These are phyloP conservation scores for Bretschneidera sinensis DNA, from an alignment of 345 rosid species.

Conservation along the genomic window DNA sequence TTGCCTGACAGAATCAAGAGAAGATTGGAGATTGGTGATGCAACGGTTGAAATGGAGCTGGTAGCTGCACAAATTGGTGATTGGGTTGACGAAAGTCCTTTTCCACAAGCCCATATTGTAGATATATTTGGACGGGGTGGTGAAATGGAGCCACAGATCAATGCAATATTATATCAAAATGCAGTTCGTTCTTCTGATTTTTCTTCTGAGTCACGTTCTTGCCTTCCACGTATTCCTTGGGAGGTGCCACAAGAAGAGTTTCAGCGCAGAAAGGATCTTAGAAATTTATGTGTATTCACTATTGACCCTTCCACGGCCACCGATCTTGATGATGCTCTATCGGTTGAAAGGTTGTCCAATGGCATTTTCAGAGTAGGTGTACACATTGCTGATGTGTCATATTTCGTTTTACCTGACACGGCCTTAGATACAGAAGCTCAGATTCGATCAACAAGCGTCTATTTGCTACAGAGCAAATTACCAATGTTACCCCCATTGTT, in stretches of 20 bases:
- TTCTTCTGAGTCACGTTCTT: slow-evolving; percentile 45
- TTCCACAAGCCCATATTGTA: slow-evolving; percentile 51
- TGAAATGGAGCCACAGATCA: slow-evolving; percentile 60
- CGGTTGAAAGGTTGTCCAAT: slow-evolving; percentile 54
- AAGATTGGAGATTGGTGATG: slow-evolving; percentile 62
- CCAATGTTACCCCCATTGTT: slow-evolving; percentile 79
- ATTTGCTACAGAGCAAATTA: slow-evolving; percentile 55
- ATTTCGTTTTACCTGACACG: slow-evolving; percentile 79
- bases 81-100: slow-evolving; percentile 64
- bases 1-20: slow-evolving; percentile 59
- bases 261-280: slow-evolving; percentile 54
- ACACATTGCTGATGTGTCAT: slow-evolving; percentile 85
- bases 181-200: slow-evolving; percentile 57
- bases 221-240: slow-evolving; percentile 75
- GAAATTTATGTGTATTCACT: slow-evolving; percentile 67
- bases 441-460: slow-evolving; percentile 74
- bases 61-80: slow-evolving; percentile 61
- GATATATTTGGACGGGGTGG: slow-evolving; percentile 66
- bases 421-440: slow-evolving; percentile 73
- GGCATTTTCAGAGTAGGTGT: slow-evolving; percentile 75
- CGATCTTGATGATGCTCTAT: slow-evolving; percentile 93
- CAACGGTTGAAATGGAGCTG: slow-evolving; percentile 60
- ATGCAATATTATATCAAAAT: slow-evolving; percentile 68
- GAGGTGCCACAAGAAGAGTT: slow-evolving; percentile 62
- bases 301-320: slow-evolving; percentile 71